phyloP scores from a whole-genome alignment of 2,329 filamentous ascomycete species.

The Penicillium griseofulvum region DNA sequence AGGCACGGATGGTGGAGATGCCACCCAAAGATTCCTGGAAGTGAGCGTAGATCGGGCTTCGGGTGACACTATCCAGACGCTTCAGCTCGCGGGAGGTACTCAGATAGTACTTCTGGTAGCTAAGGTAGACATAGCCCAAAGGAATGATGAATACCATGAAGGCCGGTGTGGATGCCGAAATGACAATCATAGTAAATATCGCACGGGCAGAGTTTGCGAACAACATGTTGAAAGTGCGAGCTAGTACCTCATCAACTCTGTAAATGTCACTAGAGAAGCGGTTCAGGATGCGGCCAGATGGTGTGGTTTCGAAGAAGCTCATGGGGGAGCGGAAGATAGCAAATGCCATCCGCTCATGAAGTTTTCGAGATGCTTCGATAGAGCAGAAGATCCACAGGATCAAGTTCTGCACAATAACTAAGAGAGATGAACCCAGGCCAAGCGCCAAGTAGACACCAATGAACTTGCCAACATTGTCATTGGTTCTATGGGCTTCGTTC shows the following conservation, averaged over 20 bases:
- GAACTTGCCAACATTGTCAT: slow-evolving; percentile 79
- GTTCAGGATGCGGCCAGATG: slow-evolving; percentile 92
- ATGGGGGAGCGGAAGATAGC: slow-evolving; percentile 97
- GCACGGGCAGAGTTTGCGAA: slow-evolving; percentile 74
- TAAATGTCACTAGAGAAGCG: slow-evolving; percentile 77
- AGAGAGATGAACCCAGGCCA: slow-evolving; percentile 77
- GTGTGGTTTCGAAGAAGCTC: slow-evolving; percentile 98
- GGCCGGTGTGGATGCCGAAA: slow-evolving; percentile 74
- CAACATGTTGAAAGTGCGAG: slow-evolving; percentile 96
- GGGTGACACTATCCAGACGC: slow-evolving; percentile 88
- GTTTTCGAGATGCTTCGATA: slow-evolving; percentile 94
- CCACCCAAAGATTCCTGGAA: slow-evolving; percentile 97
- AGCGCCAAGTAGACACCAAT: slow-evolving; percentile 95
- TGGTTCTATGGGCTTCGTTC: slow-evolving; percentile 67
- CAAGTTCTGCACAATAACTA: slow-evolving; percentile 88
- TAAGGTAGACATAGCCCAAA: slow-evolving; percentile 76
- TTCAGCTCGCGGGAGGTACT: slow-evolving; percentile 95
- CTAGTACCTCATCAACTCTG: slow-evolving; percentile 84
- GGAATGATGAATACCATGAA: slow-evolving; percentile 82
- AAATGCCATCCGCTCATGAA: slow-evolving; percentile 95
- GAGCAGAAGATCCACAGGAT: slow-evolving; percentile 99
- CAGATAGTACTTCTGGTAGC: slow-evolving; percentile 95
- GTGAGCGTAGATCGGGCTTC: slow-evolving; percentile 95
- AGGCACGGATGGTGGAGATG: slow-evolving; percentile 92
- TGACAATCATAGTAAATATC: slow-evolving; percentile 80